Evolutionary conservation across 768 basidiomycete genomes (phyloP).

Genomic region (Tephrocybe sp.): DNA sequence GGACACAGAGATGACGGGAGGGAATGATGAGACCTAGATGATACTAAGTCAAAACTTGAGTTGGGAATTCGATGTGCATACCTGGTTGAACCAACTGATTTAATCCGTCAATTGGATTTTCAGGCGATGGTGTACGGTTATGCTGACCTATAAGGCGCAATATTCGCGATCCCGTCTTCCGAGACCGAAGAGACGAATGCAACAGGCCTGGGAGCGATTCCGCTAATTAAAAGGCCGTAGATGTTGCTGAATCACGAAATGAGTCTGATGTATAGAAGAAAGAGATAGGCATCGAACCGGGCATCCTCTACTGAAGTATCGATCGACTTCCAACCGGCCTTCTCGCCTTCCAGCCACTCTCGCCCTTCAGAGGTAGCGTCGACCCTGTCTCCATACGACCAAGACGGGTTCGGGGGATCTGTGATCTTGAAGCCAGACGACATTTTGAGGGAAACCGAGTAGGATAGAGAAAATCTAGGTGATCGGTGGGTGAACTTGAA

Average conservation of each 20-base stretch:
- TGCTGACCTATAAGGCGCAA: slow-evolving; percentile 56
- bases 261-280: neutral
- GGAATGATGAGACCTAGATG: slow-evolving; percentile 52
- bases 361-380: slow-evolving; percentile 34
- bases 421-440: slow-evolving; percentile 28
- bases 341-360: slow-evolving; percentile 45
- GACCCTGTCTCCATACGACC: slow-evolving; percentile 36
- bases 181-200: slow-evolving; percentile 69
- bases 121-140: neutral
- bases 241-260: slow-evolving; percentile 24
- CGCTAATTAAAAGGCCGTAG: slow-evolving; percentile 52
- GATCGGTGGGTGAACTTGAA: neutral
- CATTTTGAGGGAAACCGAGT: slow-evolving; percentile 17
- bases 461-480: neutral
- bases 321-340: slow-evolving; percentile 37
- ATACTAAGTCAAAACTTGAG: slow-evolving; percentile 23
- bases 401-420: slow-evolving; percentile 37
- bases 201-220: slow-evolving; percentile 65
- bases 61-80: slow-evolving; percentile 7
- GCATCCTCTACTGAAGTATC: slow-evolving; percentile 34
- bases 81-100: slow-evolving; percentile 47
- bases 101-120: neutral
- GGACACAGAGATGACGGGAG: slow-evolving; percentile 64
- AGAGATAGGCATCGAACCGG: slow-evolving; percentile 20
- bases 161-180: slow-evolving; percentile 50